A percentile compares a stretch with the other conserved stretches of the same genome.
These are phyloP conservation scores for Botryobasidium botryosum DNA, from an alignment of 768 basidiomycete genomes.

Conservation along the genomic window DNA sequence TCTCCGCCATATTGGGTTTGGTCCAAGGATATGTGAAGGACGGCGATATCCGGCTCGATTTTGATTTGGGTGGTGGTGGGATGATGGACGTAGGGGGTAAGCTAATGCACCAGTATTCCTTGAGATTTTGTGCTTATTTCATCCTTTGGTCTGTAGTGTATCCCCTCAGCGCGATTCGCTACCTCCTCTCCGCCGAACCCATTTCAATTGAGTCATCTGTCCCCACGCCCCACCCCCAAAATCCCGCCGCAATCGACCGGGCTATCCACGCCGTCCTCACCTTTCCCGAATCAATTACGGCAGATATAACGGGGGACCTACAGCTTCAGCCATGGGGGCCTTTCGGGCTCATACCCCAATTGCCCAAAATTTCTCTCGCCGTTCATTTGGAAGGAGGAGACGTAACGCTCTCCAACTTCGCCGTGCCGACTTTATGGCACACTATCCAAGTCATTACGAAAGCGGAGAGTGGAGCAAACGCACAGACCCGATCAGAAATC, in stretches of 20 bases:
- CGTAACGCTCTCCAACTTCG: constrained; percentile 27
- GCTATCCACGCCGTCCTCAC: constrained; percentile 18
- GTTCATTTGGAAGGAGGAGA: constrained; percentile 31
- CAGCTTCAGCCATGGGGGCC: neutral
- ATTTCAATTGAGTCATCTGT: constrained; percentile 27
- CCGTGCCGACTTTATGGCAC: constrained; percentile 31
- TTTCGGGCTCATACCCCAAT: constrained; percentile 25
- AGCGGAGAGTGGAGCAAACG: constrained; percentile 18
- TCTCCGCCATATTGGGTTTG: constrained; percentile 26
- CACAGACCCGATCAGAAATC: constrained; percentile 31
- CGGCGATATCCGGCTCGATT: constrained; percentile 35
- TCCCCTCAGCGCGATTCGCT: constrained; percentile 30
- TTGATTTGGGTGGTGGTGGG: constrained; percentile 38
- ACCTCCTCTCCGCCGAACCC: constrained; percentile 29
- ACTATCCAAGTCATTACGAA: constrained; percentile 26
- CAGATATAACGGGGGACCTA: constrained; percentile 23
- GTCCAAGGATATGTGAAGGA: constrained; percentile 11
- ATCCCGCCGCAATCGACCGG: too few species aligned
- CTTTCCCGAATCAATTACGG: constrained; percentile 18
- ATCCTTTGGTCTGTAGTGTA: constrained; percentile 24
- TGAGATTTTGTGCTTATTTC: neutral
- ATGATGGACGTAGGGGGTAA: constrained; percentile 40
- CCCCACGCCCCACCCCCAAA: neutral
- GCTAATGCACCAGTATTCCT: neutral
- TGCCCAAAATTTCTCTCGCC: constrained; percentile 22